phyloP scores from a whole-genome alignment of 1,284 basidiomycete genomes.

The Afroboletus lepidellus region DNA sequence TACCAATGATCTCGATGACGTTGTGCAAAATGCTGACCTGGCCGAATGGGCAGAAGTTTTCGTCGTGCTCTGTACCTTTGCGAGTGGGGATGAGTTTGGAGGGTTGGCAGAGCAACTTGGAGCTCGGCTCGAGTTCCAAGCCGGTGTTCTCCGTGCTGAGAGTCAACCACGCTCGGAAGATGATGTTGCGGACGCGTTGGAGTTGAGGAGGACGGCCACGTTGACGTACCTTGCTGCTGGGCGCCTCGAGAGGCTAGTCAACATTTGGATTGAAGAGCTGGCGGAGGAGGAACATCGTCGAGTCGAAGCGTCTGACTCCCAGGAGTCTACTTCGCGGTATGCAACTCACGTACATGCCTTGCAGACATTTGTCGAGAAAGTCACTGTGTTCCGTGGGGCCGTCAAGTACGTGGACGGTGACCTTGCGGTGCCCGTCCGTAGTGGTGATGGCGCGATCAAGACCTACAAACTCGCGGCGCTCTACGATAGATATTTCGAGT shows the following conservation, averaged over 20 bases:
- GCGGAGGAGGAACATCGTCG: conserved; percentile 72
- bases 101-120: conserved; percentile 90
- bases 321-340: conserved; percentile 59
- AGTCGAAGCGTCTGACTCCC: conserved; percentile 13
- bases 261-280: conserved; percentile 93
- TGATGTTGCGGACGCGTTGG: conserved; percentile 44
- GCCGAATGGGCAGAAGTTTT: conserved; percentile 97
- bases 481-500: conserved; percentile 95
- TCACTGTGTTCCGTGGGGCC: conserved; percentile 90
- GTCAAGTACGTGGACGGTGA: conserved; percentile 87
- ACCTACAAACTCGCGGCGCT: conserved; percentile 83
- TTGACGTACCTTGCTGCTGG: conserved; percentile 91
- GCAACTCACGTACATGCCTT: conserved; percentile 87
- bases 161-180: conserved; percentile 39
- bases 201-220: conserved; percentile 86
- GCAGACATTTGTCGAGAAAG: conserved; percentile 96
- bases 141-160: conserved; percentile 24
- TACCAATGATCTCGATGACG: conserved; percentile 76
- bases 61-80: conserved; percentile 95
- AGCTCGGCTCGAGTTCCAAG: conserved; percentile 70
- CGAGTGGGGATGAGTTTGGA: conserved; percentile 81
- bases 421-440: conserved; percentile 40
- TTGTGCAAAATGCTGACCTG: conserved; percentile 85
- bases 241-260: conserved; percentile 84
- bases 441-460: conserved; percentile 50